phyloP scores from a whole-genome alignment of 192 early-diverging fungal species.

The Entomortierella parvispora region DNA sequence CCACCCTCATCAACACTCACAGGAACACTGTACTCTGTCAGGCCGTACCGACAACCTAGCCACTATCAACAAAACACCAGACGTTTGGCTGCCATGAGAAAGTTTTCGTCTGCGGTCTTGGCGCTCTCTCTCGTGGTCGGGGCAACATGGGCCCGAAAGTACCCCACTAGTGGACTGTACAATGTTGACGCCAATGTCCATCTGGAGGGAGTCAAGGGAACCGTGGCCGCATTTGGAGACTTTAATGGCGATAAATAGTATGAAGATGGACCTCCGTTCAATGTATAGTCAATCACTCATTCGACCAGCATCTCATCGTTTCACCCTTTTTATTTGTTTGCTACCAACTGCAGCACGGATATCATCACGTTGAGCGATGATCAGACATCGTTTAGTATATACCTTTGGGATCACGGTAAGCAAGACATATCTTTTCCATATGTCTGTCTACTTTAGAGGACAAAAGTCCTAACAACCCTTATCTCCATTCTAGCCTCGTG shows the following conservation, averaged over 20 bases:
- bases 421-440: not conserved
- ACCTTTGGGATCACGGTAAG: constrained; percentile 76
- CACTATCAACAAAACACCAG: too few relatives aligned
- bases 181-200: constrained; percentile 64
- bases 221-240: constrained; percentile 87
- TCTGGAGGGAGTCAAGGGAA: constrained; percentile 72
- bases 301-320: too few relatives aligned
- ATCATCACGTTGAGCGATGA: constrained; percentile 77
- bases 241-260: constrained; percentile 86
- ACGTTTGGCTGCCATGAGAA: constrained; percentile 4
- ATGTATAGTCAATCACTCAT: too few relatives aligned
- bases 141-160: constrained; percentile 29
- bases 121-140: constrained; percentile 8
- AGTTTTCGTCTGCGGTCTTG: constrained; percentile 2
- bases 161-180: constrained; percentile 64
- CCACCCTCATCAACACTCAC: too few relatives aligned
- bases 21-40: too few relatives aligned
- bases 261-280: constrained; percentile 1
- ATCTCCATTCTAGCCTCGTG: constrained; percentile 26
- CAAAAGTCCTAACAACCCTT: not conserved
- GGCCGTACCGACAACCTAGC: too few relatives aligned
- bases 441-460: constrained; percentile 2
- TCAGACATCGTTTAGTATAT: constrained; percentile 74
- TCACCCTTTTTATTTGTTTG: not conserved
- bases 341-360: constrained; percentile 68